Percentiles rank a stretch among this genome's conserved stretches.
These are phyloP conservation scores for Suhomyces bokatorum DNA, from an alignment of 1,139 yeast genomes.

Conservation along the genomic window DNA sequence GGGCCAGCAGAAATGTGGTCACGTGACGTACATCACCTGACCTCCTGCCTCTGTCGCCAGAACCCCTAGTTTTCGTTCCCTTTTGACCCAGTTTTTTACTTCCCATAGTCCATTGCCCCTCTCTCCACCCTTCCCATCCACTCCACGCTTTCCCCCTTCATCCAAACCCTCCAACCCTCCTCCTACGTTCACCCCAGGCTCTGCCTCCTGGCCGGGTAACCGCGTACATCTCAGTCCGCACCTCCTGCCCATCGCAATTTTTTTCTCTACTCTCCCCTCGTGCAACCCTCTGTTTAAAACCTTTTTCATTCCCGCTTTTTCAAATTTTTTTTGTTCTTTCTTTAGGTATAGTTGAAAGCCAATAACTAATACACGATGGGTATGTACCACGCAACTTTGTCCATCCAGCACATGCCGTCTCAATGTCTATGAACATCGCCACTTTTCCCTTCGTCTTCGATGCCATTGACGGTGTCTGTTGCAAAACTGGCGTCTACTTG, in stretches of 20 bases:
- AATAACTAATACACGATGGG: slow-evolving; percentile 37
- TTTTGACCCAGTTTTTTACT: no score
- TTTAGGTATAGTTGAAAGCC: slow-evolving; percentile 23
- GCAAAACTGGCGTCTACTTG: no score
- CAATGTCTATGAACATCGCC: background rate
- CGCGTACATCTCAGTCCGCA: slow-evolving; percentile 20
- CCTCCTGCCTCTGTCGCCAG: no score
- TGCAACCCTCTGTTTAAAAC: slow-evolving; percentile 19
- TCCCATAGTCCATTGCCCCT: no score
- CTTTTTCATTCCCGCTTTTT: slow-evolving; percentile 22
- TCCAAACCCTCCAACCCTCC: no score
- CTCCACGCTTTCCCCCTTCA: background rate
- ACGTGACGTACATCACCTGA: no score
- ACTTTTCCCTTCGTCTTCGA: no score
- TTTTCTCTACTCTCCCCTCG: slow-evolving; percentile 21
- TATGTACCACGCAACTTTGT: slow-evolving; percentile 25
- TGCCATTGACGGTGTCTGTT: background rate
- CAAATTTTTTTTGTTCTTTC: slow-evolving; percentile 17
- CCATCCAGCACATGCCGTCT: background rate
- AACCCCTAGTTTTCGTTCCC: background rate
- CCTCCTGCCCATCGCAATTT: slow-evolving; percentile 13
- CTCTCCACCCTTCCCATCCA: background rate
- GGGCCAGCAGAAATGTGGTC: no score
- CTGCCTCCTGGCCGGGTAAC: slow-evolving; percentile 8
- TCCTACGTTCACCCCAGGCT: background rate